Conservation (phyloP, 1,284 basidiomycete genomes). For the Ceratobasidium sp. region DNA sequence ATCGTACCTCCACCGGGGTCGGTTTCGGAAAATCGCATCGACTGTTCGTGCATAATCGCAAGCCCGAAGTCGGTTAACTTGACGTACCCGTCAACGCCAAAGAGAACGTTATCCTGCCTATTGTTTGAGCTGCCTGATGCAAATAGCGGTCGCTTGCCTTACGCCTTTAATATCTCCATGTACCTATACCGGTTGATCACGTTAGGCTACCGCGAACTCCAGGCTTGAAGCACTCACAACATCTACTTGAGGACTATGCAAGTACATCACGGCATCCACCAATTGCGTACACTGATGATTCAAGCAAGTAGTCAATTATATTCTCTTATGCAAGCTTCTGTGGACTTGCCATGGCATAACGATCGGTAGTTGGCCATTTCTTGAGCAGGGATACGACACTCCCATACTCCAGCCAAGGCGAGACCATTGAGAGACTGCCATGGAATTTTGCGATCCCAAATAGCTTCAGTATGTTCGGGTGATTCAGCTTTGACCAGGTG, state of each 20-base stretch:
- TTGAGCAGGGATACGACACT: background rate
- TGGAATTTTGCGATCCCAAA: slow-evolving; percentile 11
- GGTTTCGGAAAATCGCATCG: too few relatives aligned
- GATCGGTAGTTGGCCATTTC: background rate
- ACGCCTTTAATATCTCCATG: slow-evolving; percentile 30
- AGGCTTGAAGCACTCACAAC: background rate
- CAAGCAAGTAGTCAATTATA: background rate
- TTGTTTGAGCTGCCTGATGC: too few relatives aligned
- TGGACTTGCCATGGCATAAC: slow-evolving; percentile 4
- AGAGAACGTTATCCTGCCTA: background rate
- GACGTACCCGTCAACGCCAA: too few relatives aligned
- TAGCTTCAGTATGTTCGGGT: slow-evolving; percentile 12
- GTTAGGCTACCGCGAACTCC: background rate
- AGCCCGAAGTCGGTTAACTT: too few relatives aligned
- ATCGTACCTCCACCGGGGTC: too few relatives aligned
- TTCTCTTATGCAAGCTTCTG: background rate
- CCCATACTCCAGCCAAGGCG: slow-evolving; percentile 6
- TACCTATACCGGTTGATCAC: background rate
- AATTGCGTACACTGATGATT: slow-evolving; percentile 1
- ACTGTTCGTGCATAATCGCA: too few relatives aligned
- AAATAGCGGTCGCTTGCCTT: too few relatives aligned
- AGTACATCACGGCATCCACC: background rate
- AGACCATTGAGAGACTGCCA: slow-evolving; percentile 3
- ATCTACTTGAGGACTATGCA: background rate
- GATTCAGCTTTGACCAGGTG: slow-evolving; percentile 16